A percentile compares a stretch with the other conserved stretches of the same genome.
These are phyloP conservation scores for Gilbertella persicaria DNA, from an alignment of 371 early-diverging fungal genomes.

Conservation along the genomic window DNA sequence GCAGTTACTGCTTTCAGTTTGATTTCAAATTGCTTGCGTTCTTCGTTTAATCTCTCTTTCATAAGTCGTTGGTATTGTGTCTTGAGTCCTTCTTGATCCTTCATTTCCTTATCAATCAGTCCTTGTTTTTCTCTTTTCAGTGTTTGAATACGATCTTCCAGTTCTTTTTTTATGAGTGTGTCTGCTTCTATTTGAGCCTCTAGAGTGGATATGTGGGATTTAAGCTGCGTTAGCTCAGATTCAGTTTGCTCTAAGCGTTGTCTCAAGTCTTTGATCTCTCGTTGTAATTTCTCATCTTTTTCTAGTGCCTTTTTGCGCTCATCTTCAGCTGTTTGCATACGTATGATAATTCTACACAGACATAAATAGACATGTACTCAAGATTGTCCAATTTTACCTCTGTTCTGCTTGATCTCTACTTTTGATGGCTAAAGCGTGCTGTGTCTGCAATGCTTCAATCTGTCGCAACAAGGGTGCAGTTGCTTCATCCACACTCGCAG, in stretches of 20 bases:
- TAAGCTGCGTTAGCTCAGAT: conserved; percentile 24
- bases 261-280: conserved; percentile 7
- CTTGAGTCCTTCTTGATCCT: conserved; percentile 40
- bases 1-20: conserved; percentile 24
- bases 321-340: conserved; percentile 49
- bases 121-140: conserved; percentile 34
- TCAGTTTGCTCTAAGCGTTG: conserved; percentile 26
- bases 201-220: conserved; percentile 25
- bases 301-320: conserved; percentile 37
- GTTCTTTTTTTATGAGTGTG: conserved; percentile 17
- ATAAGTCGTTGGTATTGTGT: conserved; percentile 47
- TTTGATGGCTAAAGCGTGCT: conserved; percentile 55
- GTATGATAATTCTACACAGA: conserved; percentile 41
- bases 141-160: conserved; percentile 29
- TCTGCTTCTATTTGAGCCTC: conserved; percentile 28
- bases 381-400: conserved; percentile 23
- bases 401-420: conserved; percentile 72
- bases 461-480: conserved; percentile 68
- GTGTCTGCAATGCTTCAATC: conserved; percentile 69
- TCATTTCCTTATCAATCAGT: conserved; percentile 34
- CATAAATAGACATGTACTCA: neutral
- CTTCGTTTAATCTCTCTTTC: conserved; percentile 43
- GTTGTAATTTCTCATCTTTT: conserved; percentile 14
- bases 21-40: conserved; percentile 37
- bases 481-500: conserved; percentile 54